phyloP scores from a whole-genome alignment of 352 stramenopile genomes.

The Globisporangium apiculatum region DNA sequence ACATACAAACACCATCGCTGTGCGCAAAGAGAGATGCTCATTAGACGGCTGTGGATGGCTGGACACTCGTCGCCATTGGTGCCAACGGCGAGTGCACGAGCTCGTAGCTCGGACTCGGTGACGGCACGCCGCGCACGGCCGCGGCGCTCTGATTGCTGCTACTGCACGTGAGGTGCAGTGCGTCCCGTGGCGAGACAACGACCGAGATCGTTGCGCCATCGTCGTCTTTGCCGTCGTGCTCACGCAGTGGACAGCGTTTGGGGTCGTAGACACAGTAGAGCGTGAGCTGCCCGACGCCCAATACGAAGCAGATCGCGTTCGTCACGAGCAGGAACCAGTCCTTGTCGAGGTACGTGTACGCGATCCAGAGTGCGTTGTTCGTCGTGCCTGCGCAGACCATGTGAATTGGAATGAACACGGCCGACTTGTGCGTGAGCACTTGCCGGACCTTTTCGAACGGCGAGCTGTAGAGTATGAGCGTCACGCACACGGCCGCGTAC shows the following conservation, averaged over 20 bases:
- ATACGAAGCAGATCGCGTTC: conserved; percentile 30
- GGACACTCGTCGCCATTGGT: not conserved
- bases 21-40: not conserved
- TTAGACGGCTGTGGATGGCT: not conserved
- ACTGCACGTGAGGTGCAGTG: not conserved
- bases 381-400: conserved; percentile 41
- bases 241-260: conserved; percentile 26
- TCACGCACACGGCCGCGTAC: conserved; percentile 29
- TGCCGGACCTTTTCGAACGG: conserved; percentile 42
- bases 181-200: conserved; percentile 1
- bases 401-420: conserved; percentile 44
- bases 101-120: conserved; percentile 1
- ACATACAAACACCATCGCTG: too few relatives aligned
- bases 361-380: conserved; percentile 55
- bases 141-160: not conserved
- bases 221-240: conserved; percentile 15
- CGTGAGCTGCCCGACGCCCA: conserved; percentile 26
- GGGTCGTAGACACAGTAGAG: conserved; percentile 47
- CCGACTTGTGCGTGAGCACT: conserved; percentile 40
- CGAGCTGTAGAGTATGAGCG: conserved; percentile 46
- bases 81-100: conserved; percentile 1
- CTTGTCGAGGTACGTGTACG: conserved; percentile 27
- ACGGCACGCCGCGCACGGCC: not conserved
- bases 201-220: not conserved
- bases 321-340: conserved; percentile 52